Evolutionary conservation across 1,284 basidiomycete genomes (phyloP).

Genomic region (Ganoderma multipileum): DNA sequence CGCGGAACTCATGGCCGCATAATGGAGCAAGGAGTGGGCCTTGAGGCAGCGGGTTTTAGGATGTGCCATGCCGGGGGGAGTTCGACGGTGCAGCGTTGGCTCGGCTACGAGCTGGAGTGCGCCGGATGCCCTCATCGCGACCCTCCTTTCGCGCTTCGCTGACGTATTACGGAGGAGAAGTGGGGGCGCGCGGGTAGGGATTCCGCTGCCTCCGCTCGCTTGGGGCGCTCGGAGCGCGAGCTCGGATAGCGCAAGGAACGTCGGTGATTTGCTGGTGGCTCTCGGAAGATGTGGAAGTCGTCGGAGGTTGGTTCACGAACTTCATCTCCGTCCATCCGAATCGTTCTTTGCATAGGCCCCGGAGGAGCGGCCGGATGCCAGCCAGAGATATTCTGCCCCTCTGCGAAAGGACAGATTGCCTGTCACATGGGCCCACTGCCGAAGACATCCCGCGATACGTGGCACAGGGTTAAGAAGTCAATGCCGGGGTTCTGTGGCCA

Average conservation of each 20-base stretch:
- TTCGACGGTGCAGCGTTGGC: not conserved
- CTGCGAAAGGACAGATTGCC: conserved; percentile 23
- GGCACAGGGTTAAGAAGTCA: conserved; percentile 15
- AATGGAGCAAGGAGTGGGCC: not conserved
- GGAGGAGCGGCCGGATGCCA: not conserved
- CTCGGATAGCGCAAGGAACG: not conserved
- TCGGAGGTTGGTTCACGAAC: not conserved
- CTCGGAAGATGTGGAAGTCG: not conserved
- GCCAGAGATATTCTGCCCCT: conserved; percentile 4
- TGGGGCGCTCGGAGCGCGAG: not conserved
- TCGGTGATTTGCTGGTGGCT: not conserved
- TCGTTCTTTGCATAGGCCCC: conserved; percentile 6
- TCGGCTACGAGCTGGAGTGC: conserved; percentile 6
- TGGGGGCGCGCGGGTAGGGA: not conserved
- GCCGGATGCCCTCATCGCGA: conserved; percentile 1
- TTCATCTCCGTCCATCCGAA: not conserved
- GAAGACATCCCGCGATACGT: conserved; percentile 24
- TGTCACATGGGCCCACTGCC: conserved; percentile 21
- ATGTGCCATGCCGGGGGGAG: not conserved
- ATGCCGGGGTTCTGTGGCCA: conserved; percentile 16
- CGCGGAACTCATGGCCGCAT: not conserved
- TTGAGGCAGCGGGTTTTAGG: conserved; percentile 2
- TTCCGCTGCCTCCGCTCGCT: not conserved
- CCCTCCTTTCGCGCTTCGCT: conserved; percentile 5
- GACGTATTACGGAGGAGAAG: not conserved